Base-by-base conservation (phyloP, 2,329 filamentous ascomycete species). In the Cercospora nicotianae region DNA sequence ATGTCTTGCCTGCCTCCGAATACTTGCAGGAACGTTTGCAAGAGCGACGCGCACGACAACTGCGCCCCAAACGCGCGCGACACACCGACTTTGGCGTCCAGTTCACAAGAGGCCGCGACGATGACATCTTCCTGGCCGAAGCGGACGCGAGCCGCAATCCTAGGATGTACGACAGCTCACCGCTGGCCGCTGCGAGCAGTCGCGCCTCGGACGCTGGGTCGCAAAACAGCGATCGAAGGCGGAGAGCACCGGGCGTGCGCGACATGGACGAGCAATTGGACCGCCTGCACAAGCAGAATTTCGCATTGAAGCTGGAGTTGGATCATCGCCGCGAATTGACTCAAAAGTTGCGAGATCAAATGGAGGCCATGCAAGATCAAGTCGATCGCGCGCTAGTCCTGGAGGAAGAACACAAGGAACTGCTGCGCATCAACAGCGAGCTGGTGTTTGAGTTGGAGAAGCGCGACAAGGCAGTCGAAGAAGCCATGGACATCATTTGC, bases 261-360 rank as follows among this genome's bases (percentile, higher is more conserved):
- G 89, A 91, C 72, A 88, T 90, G 81, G 89, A 92, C 60, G 73
- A 90, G 85, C 87, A 89, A 64, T 80, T 92, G 63, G 90, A 90
- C 4, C 89, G 83, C 1, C 79, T 92, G 23, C 88, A 90, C 77
- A 93, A 93, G 76, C 87, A 91, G 79, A 93, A 92, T 74, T 93
- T 92, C 72, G 90, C 91, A 72, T 83, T 93, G 51, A 92, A 93
- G 77, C 82, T 92, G 33, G 90, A 92, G 75, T 79, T 93, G 0
- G 91, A 86, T 72, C 89, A 92, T 75, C 85, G 89, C 6, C 84
- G 90, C 30, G 87, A 92, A 78, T 84, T 86, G 63, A 88, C 90
- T 74, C 83, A 83, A 8, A 81, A 80, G 23, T 74, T 92, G 36
- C 89, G 91, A 74, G 82, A 85, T 36, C 82, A 83, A 48, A 72